These are phyloP conservation scores for Epichloe amarillans DNA, from an alignment of 2,329 filamentous ascomycete genomes.

Conservation along the genomic window DNA sequence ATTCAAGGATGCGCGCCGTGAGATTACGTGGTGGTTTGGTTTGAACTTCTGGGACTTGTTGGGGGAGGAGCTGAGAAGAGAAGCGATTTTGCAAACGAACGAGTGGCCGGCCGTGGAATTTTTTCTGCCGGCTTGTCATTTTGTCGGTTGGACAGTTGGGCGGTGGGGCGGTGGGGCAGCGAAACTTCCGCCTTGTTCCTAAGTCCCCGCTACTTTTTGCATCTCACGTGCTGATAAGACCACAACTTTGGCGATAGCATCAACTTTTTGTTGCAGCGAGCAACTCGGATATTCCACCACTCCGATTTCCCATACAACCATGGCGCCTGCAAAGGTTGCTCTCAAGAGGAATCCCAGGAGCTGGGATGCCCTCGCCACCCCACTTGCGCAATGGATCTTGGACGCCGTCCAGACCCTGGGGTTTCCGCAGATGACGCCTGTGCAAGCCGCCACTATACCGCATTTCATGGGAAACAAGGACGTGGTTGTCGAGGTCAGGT, in stretches of 20 bases:
- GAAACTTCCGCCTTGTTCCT: too few species aligned
- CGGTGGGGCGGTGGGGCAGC: too few species aligned
- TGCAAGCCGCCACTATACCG: slow-evolving; percentile 85
- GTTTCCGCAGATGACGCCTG: slow-evolving; percentile 78
- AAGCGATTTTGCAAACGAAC: background rate
- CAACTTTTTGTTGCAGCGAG: slow-evolving; percentile 3
- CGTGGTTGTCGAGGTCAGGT: slow-evolving; percentile 66
- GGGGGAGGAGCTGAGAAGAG: background rate
- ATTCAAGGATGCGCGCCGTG: slow-evolving; percentile 4
- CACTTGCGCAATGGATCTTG: slow-evolving; percentile 56
- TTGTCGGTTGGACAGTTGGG: background rate
- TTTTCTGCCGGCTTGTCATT: slow-evolving; percentile 3
- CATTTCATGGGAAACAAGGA: slow-evolving; percentile 84
- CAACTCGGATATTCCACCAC: background rate
- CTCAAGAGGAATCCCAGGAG: slow-evolving; percentile 35
- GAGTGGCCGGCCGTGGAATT: slow-evolving; percentile 3
- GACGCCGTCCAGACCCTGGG: slow-evolving; percentile 76
- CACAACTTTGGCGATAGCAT: slow-evolving; percentile 8
- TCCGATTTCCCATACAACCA: slow-evolving; percentile 7
- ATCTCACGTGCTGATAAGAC: slow-evolving; percentile 22
- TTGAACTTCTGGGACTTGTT: background rate
- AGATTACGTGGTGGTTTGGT: slow-evolving; percentile 7
- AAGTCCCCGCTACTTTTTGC: background rate
- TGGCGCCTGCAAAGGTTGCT: slow-evolving; percentile 20
- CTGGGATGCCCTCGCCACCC: slow-evolving; percentile 26